phyloP scores from a whole-genome alignment of 305 asterid genomes.

The Fraxinus sp. region DNA sequence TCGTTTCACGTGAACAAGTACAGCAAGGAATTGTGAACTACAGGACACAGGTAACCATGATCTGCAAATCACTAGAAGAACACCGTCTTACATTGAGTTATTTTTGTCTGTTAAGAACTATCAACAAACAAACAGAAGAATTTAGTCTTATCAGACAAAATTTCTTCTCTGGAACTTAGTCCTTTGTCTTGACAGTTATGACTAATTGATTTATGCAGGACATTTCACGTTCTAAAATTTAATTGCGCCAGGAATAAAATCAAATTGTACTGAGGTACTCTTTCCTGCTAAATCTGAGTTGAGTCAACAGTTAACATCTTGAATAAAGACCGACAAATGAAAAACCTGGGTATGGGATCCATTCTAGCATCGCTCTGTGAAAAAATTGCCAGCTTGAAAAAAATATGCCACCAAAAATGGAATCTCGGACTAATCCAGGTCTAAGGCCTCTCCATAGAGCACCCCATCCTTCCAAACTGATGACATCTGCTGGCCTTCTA shows the following conservation, averaged over 20 bases:
- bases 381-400: conserved; percentile 84
- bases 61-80: background rate
- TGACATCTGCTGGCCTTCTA: conserved; percentile 47
- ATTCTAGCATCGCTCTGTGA: conserved; percentile 67
- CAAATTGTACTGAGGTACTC: background rate
- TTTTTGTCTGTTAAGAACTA: background rate
- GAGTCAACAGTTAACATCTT: conserved; percentile 1
- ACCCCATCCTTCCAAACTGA: conserved; percentile 64
- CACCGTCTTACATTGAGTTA: background rate
- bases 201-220: background rate
- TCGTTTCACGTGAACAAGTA: background rate
- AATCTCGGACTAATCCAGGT: conserved; percentile 80
- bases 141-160: background rate
- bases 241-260: background rate
- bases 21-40: background rate
- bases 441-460: conserved; percentile 76
- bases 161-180: background rate
- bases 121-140: background rate
- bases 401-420: conserved; percentile 78
- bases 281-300: background rate
- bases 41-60: background rate
- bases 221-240: background rate
- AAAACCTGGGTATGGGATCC: conserved; percentile 73
- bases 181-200: background rate
- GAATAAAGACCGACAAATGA: conserved; percentile 2